Percentiles rank a stretch among this genome's conserved stretches.
These are phyloP conservation scores for Suhomyces panamericanus DNA, from an alignment of 1,139 yeast species.

Conservation along the genomic window DNA sequence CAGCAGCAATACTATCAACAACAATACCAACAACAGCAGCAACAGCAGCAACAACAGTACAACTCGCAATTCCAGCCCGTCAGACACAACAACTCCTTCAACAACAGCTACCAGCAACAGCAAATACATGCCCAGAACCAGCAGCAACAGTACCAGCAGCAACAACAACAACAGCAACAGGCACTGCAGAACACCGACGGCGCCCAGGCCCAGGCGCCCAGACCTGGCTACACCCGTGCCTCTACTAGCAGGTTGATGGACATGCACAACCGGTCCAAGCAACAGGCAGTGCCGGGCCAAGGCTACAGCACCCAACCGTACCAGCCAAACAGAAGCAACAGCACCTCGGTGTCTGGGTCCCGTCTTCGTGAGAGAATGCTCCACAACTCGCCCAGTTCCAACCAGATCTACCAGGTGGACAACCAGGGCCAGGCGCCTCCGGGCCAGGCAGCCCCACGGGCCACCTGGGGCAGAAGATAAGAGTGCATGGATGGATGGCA, in stretches of 20 bases:
- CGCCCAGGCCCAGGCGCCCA: slow-evolving; percentile 2
- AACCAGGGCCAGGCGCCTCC: slow-evolving; percentile 3
- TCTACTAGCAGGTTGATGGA: slow-evolving; percentile 42
- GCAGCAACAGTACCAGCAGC: slow-evolving; percentile 13
- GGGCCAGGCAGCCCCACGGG: slow-evolving; percentile 11
- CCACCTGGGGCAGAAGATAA: slow-evolving; percentile 32
- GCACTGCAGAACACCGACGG: neutral
- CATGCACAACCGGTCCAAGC: slow-evolving; percentile 46
- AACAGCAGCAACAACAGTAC: slow-evolving; percentile 12
- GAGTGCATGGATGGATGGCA: neutral
- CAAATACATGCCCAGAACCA: slow-evolving; percentile 14
- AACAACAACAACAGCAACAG: slow-evolving; percentile 10
- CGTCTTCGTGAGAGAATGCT: slow-evolving; percentile 43
- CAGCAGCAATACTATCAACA: slow-evolving; percentile 10
- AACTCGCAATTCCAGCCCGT: slow-evolving; percentile 26
- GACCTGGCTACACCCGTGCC: slow-evolving; percentile 32
- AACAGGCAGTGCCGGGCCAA: slow-evolving; percentile 40
- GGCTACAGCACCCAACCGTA: slow-evolving; percentile 29
- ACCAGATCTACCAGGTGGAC: slow-evolving; percentile 10
- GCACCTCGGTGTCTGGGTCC: slow-evolving; percentile 29
- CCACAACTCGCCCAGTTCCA: slow-evolving; percentile 21
- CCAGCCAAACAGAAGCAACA: slow-evolving; percentile 30
- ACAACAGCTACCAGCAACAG: slow-evolving; percentile 24
- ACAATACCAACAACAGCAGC: neutral
- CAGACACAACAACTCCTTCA: slow-evolving; percentile 23